phyloP scores from a whole-genome alignment of 2,329 filamentous ascomycete genomes.

The Aspergillus nomiae region DNA sequence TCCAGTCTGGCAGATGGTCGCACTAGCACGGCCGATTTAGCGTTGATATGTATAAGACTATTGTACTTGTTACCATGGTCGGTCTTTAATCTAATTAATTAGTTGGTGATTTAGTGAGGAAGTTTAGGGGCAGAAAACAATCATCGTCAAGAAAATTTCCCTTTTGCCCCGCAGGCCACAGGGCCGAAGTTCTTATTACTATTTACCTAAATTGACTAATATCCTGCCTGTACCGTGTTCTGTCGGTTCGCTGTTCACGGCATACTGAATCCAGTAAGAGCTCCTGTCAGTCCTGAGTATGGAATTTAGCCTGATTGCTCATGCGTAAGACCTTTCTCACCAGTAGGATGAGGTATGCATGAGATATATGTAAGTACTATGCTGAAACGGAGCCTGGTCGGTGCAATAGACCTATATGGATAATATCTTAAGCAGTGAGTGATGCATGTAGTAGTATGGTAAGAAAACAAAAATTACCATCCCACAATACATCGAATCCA shows the following conservation, averaged over 20 bases:
- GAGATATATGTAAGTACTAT: not conserved
- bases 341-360: not conserved
- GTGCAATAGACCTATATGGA: not conserved
- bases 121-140: not conserved
- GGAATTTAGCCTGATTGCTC: not conserved
- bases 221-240: not conserved
- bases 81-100: not conserved
- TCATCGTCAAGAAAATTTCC: not conserved
- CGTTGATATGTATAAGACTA: not conserved
- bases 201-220: not conserved
- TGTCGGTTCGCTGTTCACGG: not conserved
- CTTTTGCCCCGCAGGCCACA: not conserved
- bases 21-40: constrained; percentile 2
- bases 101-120: not conserved
- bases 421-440: not conserved
- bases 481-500: not conserved
- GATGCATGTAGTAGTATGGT: not conserved
- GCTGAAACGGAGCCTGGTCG: not conserved
- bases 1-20: not conserved
- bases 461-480: not conserved
- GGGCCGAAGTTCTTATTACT: not conserved
- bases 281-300: not conserved
- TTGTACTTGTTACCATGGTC: constrained; percentile 2
- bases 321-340: not conserved
- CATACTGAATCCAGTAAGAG: not conserved